Conservation (phyloP, 164 flowering plant species). For the Vitis amurensis region DNA sequence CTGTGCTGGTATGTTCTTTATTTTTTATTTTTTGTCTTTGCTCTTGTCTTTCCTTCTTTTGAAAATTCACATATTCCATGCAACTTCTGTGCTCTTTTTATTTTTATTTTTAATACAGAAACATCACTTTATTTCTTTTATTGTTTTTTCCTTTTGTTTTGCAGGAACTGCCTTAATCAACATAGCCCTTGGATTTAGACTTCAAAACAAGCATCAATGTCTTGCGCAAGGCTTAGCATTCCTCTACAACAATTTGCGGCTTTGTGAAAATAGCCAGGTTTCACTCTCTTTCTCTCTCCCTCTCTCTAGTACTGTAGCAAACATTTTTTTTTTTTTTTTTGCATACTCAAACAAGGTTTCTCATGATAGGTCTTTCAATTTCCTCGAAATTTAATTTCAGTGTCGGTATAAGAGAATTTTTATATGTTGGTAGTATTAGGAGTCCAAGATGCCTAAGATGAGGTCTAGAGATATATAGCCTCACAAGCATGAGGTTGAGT, state of each 20-base stretch:
- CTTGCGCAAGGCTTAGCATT: conserved; percentile 82
- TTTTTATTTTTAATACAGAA: background rate
- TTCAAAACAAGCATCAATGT: conserved; percentile 76
- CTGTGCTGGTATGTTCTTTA: conserved; percentile 60
- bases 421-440: no score
- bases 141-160: background rate
- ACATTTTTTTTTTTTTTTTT: no score
- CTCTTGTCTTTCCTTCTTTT: background rate
- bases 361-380: no score
- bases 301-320: no score
- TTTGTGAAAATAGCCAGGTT: conserved; percentile 72
- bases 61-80: background rate
- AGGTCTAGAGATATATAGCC: no score
- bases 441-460: no score
- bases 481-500: no score
- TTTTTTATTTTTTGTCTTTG: background rate
- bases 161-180: conserved; percentile 85
- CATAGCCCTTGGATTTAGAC: conserved; percentile 76
- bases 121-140: background rate
- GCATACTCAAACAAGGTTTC: no score
- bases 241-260: conserved; percentile 63
- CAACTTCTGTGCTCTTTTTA: background rate
- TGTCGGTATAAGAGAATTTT: no score
- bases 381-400: no score
- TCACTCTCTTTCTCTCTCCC: background rate